Evolutionary conservation across 257 asterid genomes (phyloP), one percentile per base, ranked within the genome.

Genomic region (Primulina tabacum): DNA sequence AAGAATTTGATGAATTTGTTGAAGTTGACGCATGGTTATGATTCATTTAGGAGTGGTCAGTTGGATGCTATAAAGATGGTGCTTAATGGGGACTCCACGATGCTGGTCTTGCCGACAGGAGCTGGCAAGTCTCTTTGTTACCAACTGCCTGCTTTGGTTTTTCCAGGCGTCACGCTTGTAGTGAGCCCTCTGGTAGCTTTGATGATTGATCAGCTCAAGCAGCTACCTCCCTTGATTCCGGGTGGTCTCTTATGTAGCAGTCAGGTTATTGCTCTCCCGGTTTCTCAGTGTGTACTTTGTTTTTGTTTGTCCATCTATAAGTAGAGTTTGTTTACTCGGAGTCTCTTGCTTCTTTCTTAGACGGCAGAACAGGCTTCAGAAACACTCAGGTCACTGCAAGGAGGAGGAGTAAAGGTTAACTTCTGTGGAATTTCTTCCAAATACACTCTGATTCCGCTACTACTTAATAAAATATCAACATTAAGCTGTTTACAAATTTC

Each of bases 151-250:
- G 94, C 99, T 4, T 52, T 93, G 73, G 84, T 90, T 67, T 76
- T 93, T 38, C 88, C 85, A 24, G 99, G 99, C 68, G 62, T 86
- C 71, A 90, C 96, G 0, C 82, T 93, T 33, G 99, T 93, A 40
- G 89, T 91, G 55, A 90, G 99, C 77, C 99, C 99, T 73, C 82
- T 93, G 73, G 86, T 93, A 43, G 90, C 99, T 68, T 85, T 93
- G 87, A 93, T 93, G 97, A 85, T 90, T 71, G 99, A 90, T 89
- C 99, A 93, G 80, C 92, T 93, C 70, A 90, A 87, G 80, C 95
- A 93, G 68, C 71, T 90, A 63, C 96, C 96, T 67, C 83, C 91
- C 33, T 79, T 86, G 58, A 83, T 93, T 78, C 84, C 67, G 21
- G 99, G 99, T 32, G 95, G 91, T 71, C 89, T 93, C 73, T 76